These are phyloP conservation scores for Trametes cingulata DNA, from an alignment of 768 basidiomycete species.

Conservation along the genomic window DNA sequence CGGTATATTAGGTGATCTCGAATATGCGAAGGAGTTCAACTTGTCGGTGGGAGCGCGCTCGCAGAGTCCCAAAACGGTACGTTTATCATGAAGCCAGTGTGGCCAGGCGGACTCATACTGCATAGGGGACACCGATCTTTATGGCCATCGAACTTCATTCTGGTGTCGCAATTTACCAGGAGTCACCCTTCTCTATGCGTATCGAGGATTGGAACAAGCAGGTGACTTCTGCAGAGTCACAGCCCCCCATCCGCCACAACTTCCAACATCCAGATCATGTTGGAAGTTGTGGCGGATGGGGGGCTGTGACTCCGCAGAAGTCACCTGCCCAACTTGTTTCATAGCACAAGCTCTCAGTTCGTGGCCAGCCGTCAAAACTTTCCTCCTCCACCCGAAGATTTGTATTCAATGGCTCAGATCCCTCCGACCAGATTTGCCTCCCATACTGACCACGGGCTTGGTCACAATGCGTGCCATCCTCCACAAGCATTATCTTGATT, in stretches of 20 bases:
- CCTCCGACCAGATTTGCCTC: neutral
- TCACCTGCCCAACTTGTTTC: neutral
- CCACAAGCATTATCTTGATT: neutral
- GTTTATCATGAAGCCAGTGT: neutral
- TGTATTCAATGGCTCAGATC: neutral
- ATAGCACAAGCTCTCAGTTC: neutral
- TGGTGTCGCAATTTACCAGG: neutral
- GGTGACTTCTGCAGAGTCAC: neutral
- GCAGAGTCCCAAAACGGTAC: slow-evolving; percentile 4
- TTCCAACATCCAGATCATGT: slow-evolving; percentile 5
- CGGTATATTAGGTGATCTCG: neutral
- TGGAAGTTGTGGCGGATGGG: too few species aligned
- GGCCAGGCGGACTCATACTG: neutral
- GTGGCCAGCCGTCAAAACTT: neutral
- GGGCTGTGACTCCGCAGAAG: neutral
- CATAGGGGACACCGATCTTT: neutral
- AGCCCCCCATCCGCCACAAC: neutral
- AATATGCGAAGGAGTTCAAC: slow-evolving; percentile 6
- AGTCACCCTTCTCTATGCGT: neutral
- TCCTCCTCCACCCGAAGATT: neutral
- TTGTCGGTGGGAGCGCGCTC: neutral
- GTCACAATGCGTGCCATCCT: neutral
- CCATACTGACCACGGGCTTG: neutral
- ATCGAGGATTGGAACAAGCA: neutral
- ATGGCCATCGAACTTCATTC: slow-evolving; percentile 2